A percentile compares a stretch with the other conserved stretches of the same genome.
Conservation (phyloP, 345 rosid species). For the Cardiospermum halicacabum region DNA sequence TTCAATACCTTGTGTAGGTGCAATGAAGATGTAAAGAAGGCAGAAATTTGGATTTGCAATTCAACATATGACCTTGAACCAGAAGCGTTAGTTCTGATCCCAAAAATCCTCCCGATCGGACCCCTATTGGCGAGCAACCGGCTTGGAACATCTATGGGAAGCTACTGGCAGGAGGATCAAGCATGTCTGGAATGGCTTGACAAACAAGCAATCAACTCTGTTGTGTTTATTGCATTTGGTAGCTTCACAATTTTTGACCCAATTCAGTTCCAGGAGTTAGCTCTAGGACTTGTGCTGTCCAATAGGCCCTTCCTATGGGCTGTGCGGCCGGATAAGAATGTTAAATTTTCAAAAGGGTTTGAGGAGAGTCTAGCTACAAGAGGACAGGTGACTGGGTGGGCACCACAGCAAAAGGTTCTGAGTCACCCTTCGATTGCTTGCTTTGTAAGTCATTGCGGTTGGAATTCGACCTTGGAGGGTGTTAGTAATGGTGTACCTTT, state of each 20-base stretch:
- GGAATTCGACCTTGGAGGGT: conserved; percentile 38
- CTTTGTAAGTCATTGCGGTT: conserved; percentile 36
- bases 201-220: conserved; percentile 17
- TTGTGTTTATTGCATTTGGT: conserved; percentile 28
- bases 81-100: conserved; percentile 4
- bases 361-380: conserved; percentile 1
- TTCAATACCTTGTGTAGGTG: too few species aligned
- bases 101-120: conserved; percentile 15
- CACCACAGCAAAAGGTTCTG: conserved; percentile 35
- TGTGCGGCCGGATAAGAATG: conserved; percentile 11
- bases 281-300: conserved; percentile 14
- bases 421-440: conserved; percentile 32
- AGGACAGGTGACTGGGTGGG: conserved; percentile 28
- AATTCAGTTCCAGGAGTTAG: conserved; percentile 17
- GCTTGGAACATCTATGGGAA: conserved; percentile 6
- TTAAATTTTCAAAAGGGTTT: conserved; percentile 19
- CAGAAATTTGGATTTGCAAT: conserved; percentile 7
- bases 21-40: not conserved
- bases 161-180: conserved; percentile 19
- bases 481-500: conserved; percentile 26
- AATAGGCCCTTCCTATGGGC: conserved; percentile 26
- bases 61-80: conserved; percentile 22
- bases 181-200: conserved; percentile 25
- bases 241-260: conserved; percentile 8
- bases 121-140: conserved; percentile 8